Conservation (phyloP, 2,329 filamentous ascomycete species). For the Pyrenophora graminea region DNA sequence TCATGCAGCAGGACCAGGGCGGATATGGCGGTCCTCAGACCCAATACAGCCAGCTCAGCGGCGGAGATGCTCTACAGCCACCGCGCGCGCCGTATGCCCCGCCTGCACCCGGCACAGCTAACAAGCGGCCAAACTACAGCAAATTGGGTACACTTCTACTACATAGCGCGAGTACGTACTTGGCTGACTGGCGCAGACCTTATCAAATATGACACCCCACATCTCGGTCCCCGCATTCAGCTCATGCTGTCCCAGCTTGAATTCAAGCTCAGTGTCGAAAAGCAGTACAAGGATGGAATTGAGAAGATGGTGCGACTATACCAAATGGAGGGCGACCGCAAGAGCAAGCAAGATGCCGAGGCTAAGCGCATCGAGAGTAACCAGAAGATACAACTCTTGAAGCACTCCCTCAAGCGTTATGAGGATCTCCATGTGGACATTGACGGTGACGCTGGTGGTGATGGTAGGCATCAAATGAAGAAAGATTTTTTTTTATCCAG, state of each 20-base stretch:
- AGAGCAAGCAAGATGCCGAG: conserved; percentile 91
- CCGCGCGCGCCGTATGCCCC: conserved; percentile 78
- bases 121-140: conserved; percentile 82
- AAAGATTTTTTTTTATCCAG: background rate
- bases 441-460: conserved; percentile 70
- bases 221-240: conserved; percentile 95
- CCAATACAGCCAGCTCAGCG: conserved; percentile 64
- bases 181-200: conserved; percentile 65
- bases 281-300: conserved; percentile 97
- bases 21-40: conserved; percentile 62
- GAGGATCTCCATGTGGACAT: conserved; percentile 96
- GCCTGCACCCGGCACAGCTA: conserved; percentile 68
- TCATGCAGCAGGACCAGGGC: conserved; percentile 59
- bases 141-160: conserved; percentile 75
- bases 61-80: conserved; percentile 75
- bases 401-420: conserved; percentile 94
- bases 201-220: conserved; percentile 96
- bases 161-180: too few species aligned
- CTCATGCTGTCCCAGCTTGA: conserved; percentile 98
- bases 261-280: conserved; percentile 98
- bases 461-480: conserved; percentile 64
- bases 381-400: conserved; percentile 94
- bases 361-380: conserved; percentile 90
- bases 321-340: conserved; percentile 94
- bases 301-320: conserved; percentile 99